A percentile compares a stretch with the other conserved stretches of the same genome.
Conservation (phyloP, 805 yeast species). For the Wickerhamomyces pijperi region DNA sequence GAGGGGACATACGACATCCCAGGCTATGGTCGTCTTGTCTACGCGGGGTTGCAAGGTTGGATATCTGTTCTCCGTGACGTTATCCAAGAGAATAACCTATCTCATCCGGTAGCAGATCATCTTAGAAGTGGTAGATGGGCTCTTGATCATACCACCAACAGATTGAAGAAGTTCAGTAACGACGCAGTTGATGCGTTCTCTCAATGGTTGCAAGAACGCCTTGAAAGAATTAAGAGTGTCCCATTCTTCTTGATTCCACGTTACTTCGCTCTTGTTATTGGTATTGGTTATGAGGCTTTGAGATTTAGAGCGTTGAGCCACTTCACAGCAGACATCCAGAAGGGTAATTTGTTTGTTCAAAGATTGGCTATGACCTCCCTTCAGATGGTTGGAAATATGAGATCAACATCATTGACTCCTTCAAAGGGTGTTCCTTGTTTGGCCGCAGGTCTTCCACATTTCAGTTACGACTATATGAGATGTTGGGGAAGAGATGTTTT, state of each 20-base stretch:
- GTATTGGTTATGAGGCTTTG: constrained; percentile 76
- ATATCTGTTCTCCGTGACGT: constrained; percentile 52
- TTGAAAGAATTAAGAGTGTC: constrained; percentile 47
- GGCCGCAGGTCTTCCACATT: constrained; percentile 97
- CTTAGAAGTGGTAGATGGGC: constrained; percentile 86
- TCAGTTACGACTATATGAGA: constrained; percentile 83
- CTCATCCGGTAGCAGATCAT: constrained; percentile 75
- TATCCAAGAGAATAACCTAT: constrained; percentile 61
- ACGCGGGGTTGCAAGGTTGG: constrained; percentile 95
- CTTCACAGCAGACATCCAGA: constrained; percentile 42
- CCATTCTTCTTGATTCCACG: constrained; percentile 82
- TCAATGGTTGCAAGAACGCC: constrained; percentile 59
- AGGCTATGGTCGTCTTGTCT: constrained; percentile 56
- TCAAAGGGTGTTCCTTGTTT: constrained; percentile 51
- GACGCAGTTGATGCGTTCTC: constrained; percentile 44
- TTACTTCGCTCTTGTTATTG: constrained; percentile 74
- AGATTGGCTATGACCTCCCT: constrained; percentile 70
- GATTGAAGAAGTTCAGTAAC: constrained; percentile 45
- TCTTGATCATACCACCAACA: constrained; percentile 54
- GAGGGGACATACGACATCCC: constrained; percentile 75
- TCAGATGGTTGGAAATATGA: constrained; percentile 73
- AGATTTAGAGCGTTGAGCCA: constrained; percentile 52
- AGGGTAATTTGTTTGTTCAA: constrained; percentile 65
- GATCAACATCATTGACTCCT: constrained; percentile 69
- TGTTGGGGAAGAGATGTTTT: constrained; percentile 99